Percentiles rank a stretch among this genome's conserved stretches.
Evolutionary conservation across 805 yeast genomes (phyloP).

Genomic region (Vanderwaltozyma verrucispora): DNA sequence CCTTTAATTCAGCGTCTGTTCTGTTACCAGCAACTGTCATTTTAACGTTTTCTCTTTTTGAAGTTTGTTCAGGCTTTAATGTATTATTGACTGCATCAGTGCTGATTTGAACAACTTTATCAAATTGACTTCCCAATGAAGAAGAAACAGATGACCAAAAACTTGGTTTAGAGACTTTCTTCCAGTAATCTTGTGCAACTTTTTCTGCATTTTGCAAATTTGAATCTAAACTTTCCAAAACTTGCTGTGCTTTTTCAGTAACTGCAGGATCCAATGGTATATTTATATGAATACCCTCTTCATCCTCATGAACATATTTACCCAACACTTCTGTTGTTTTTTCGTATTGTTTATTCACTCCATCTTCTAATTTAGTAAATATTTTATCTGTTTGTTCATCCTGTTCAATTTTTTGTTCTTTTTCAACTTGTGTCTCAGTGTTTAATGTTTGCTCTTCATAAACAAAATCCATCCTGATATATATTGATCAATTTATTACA

Average conservation of each 20-base stretch:
- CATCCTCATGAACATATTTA: conserved; percentile 12
- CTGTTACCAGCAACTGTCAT: conserved; percentile 42
- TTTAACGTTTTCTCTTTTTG: conserved; percentile 19
- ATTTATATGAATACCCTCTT: conserved; percentile 21
- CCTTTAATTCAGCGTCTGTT: conserved; percentile 52
- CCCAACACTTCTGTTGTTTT: conserved; percentile 17
- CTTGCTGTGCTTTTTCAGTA: conserved; percentile 42
- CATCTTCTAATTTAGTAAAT: conserved; percentile 41
- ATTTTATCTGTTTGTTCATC: conserved; percentile 43
- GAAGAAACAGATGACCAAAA: conserved; percentile 23
- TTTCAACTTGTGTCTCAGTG: not conserved
- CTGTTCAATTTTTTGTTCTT: conserved; percentile 4
- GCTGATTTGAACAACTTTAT: conserved; percentile 12
- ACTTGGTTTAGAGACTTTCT: conserved; percentile 15
- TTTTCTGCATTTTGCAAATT: conserved; percentile 67
- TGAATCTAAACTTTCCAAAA: conserved; percentile 61
- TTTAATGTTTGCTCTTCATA: conserved; percentile 20
- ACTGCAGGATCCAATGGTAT: conserved; percentile 17
- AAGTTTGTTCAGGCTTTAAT: conserved; percentile 12
- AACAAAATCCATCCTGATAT: conserved; percentile 27
- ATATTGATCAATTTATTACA: too few species aligned
- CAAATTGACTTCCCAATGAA: conserved; percentile 14
- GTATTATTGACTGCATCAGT: conserved; percentile 1
- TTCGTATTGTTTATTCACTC: conserved; percentile 32
- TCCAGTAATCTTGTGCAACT: conserved; percentile 41